phyloP scores from a whole-genome alignment of 179 eudicot species.

The Spergularia azorica region DNA sequence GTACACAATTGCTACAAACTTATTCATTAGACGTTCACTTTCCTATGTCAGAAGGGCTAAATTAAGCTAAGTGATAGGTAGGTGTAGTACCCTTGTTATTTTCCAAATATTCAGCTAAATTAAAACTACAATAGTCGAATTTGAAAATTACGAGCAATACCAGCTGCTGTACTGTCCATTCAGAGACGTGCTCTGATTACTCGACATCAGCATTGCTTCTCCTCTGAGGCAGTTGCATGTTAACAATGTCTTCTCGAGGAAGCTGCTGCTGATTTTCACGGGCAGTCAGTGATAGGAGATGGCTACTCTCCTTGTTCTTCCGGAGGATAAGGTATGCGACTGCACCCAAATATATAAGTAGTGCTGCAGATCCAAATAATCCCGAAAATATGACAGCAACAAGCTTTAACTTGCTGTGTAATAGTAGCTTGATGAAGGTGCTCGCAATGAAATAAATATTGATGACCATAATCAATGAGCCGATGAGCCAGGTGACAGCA shows the following conservation, averaged over 20 bases:
- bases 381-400: constrained; percentile 61
- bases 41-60: no score
- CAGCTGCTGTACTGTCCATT: no score
- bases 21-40: no score
- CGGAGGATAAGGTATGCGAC: constrained; percentile 71
- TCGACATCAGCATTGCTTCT: constrained; percentile 40
- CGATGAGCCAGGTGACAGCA: constrained; percentile 81
- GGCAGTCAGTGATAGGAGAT: constrained; percentile 54
- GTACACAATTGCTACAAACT: no score
- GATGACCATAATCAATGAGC: constrained; percentile 82
- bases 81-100: no score
- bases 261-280: constrained; percentile 46
- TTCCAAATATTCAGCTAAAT: no score
- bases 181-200: constrained; percentile 20
- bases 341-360: constrained; percentile 70
- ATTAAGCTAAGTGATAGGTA: no score
- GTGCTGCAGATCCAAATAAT: constrained; percentile 65
- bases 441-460: constrained; percentile 77
- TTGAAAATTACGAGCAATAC: no score
- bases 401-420: constrained; percentile 53
- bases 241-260: constrained; percentile 82
- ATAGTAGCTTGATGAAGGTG: constrained; percentile 62
- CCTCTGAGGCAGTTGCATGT: constrained; percentile 87
- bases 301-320: constrained; percentile 60
- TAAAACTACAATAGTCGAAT: no score